phyloP scores from a whole-genome alignment of 495 filamentous ascomycete genomes.

The Penicillium nucicola region DNA sequence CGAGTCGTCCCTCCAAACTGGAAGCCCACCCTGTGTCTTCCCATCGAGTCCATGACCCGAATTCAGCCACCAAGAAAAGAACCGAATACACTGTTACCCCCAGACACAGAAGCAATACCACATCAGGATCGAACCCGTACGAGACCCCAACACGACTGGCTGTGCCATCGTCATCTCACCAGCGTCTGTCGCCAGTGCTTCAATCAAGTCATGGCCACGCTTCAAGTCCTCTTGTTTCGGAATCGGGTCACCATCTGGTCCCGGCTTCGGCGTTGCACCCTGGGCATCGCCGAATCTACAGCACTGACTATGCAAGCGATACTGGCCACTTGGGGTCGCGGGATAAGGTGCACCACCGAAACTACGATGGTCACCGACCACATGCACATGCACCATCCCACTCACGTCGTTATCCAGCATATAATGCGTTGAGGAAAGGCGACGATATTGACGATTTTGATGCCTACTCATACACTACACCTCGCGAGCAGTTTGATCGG shows the following conservation, averaged over 20 bases:
- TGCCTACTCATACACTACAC: slow-evolving; percentile 70
- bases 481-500: slow-evolving; percentile 64
- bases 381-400: slow-evolving; percentile 22
- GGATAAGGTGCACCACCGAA: slow-evolving; percentile 12
- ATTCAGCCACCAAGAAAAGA: slow-evolving; percentile 31
- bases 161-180: slow-evolving; percentile 23
- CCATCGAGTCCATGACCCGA: slow-evolving; percentile 32
- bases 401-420: slow-evolving; percentile 27
- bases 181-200: slow-evolving; percentile 27
- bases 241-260: slow-evolving; percentile 27
- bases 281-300: slow-evolving; percentile 31
- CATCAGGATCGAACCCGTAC: slow-evolving; percentile 27
- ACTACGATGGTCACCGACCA: slow-evolving; percentile 20
- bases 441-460: slow-evolving; percentile 60
- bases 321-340: slow-evolving; percentile 25
- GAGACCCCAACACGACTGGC: slow-evolving; percentile 21
- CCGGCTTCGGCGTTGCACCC: slow-evolving; percentile 25
- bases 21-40: slow-evolving; percentile 38
- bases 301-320: slow-evolving; percentile 41
- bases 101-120: slow-evolving; percentile 37
- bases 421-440: slow-evolving; percentile 36
- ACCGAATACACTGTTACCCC: slow-evolving; percentile 43
- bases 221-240: slow-evolving; percentile 28
- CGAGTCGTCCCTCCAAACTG: slow-evolving; percentile 22
- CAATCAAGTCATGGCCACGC: slow-evolving; percentile 26